Base-by-base conservation (phyloP, 2,329 filamentous ascomycete genomes). In the Ceratocystis smalleyi region DNA sequence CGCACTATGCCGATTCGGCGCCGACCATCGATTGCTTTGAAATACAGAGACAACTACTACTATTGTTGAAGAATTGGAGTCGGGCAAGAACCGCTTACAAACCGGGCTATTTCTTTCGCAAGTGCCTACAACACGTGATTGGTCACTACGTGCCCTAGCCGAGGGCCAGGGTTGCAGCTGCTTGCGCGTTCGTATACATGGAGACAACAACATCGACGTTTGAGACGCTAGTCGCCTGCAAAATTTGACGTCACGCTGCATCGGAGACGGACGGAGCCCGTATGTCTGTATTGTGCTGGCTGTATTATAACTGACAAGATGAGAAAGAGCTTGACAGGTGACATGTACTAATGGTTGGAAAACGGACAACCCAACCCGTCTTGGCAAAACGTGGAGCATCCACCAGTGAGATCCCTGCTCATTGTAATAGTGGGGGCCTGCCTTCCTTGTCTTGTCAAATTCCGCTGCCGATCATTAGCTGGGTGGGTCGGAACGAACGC, bases 1-100 rank as follows among this genome's bases (percentile, higher is more conserved):
- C 5, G 24, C 54, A 30, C 54, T 30, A 35, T 10, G 54, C 54
- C 54, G 54, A 57, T 35, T 57, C 54, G 54, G 54, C 30, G 27
- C 54, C 54, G 54, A 57, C 54, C 19, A 30, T 8, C 15, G 54
- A n/a, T n/a, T 57, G 54, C 54, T 57, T 57, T 57, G 54, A 57
- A 57, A 57, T 57, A 32, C 30, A 57, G 32, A 57, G 15, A 5
- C 24, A 32, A 35, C 54, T 57, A n/a, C 54, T 57, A n/a, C 7
- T 30, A 35, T 57, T 30, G 54, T 35, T n/a, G 27, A 30, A 27
- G 12, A n/a, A 32, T 24, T 30, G 27, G 22, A 40, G 51, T 27
- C 51, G 6, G 19, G 17, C 51, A 32, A 55, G 15, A 27, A 17
- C 24, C 54, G 32, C 27, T 57, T 35, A 57, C 54, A 57, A 57